Base-by-base conservation (phyloP, 2,329 filamentous ascomycete species). In the Beauveria asiatica region DNA sequence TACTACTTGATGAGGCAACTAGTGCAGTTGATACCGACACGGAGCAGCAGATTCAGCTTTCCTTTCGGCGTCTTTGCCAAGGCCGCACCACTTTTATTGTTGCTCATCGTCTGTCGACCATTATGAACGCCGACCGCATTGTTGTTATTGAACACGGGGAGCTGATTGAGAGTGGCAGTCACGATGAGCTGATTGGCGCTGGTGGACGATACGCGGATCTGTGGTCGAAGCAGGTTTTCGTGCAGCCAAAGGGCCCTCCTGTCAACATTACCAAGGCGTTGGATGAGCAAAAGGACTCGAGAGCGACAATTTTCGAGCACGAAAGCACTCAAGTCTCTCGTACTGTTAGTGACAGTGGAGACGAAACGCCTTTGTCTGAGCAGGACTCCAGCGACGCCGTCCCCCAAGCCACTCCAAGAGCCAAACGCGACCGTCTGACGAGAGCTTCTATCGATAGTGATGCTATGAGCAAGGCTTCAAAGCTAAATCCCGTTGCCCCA, bases 1-100 rank as follows among this genome's bases (percentile, higher is more conserved):
- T 93, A 10, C 79, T 93, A 44, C 79, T 93, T 1, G 89, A 93
- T 64, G 89, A 92, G 71, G 86, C 89, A 1, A 92, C 90, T 4
- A 90, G 87, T 42, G 86, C 89, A 7, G 85, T 93, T 61, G 85
- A 90, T 62, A 86, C 86, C 0, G 83, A 86, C 39, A 88, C 84
- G 1, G 85, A 88, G 70, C 82, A 84, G 59, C 82, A 84, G 64
- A 88, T 88, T 50, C 85, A 88, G 65, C 75, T 81, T 37, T 85
- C 85, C 0, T 79, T 88, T 57, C 75, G 75, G 61, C 76, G 75
- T 54, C 75, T 87, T 8, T 85, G 83, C 63, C 74, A 80, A 61
- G 82, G 80, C 2, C 82, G 85, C 25, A 88, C 85, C 1, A 88
- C 84, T 0, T 86, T 88, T 63, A 82, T 87, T 27, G 83, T 88